Conservation (phyloP, 108 stramenopile species). For the Mediolabrus comicus region DNA sequence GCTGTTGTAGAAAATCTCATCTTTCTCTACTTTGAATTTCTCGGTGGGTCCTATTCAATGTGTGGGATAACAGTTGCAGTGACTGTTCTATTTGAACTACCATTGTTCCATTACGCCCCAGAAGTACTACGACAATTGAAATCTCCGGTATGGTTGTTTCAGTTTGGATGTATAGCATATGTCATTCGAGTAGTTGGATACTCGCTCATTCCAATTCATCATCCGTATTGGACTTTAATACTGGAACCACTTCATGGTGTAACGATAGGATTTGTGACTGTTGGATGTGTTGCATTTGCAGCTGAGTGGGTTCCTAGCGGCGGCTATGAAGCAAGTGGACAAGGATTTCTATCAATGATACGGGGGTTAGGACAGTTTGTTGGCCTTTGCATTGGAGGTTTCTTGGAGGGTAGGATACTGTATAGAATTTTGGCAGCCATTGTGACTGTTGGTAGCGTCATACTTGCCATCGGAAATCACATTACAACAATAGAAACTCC, state of each 20-base stretch:
- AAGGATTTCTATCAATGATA: constrained; percentile 40
- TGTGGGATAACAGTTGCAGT: constrained; percentile 53
- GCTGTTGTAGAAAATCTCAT: constrained; percentile 53
- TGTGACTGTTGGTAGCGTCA: constrained; percentile 34
- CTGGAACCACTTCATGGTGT: constrained; percentile 70
- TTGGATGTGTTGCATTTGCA: constrained; percentile 51
- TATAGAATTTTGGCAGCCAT: constrained; percentile 40
- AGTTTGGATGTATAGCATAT: constrained; percentile 50
- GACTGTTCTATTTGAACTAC: constrained; percentile 73
- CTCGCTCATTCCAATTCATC: constrained; percentile 48
- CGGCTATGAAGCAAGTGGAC: constrained; percentile 41
- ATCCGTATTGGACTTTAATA: constrained; percentile 45
- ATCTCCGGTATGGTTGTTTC: constrained; percentile 32
- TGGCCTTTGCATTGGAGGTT: constrained; percentile 46
- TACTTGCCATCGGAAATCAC: constrained; percentile 18
- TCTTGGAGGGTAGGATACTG: constrained; percentile 36
- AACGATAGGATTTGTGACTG: constrained; percentile 54
- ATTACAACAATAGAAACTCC: background rate
- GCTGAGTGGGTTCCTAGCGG: constrained; percentile 43
- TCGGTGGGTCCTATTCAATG: constrained; percentile 44
- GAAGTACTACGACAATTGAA: constrained; percentile 38
- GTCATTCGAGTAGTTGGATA: constrained; percentile 60
- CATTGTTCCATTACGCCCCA: constrained; percentile 61
- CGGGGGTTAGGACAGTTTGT: constrained; percentile 39
- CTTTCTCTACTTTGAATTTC: constrained; percentile 53